Base-by-base conservation (phyloP, 2,329 filamentous ascomycete genomes). In the Nemania bipapillata region DNA sequence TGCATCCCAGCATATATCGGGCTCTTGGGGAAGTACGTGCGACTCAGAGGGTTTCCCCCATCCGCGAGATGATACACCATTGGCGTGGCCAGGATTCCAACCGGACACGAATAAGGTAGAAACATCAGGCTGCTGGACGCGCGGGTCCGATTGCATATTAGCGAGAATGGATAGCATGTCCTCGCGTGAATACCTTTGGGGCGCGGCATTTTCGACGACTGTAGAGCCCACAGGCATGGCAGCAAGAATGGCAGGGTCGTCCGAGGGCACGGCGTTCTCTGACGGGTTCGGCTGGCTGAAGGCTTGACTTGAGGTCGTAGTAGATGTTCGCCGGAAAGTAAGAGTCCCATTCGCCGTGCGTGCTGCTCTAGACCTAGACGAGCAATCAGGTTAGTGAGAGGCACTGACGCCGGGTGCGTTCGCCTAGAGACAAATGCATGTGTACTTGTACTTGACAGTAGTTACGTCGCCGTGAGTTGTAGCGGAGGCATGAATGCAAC, bases 1-100 rank as follows among this genome's bases (percentile, higher is more conserved):
- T 66, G 87, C 82, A 77, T 97, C 92, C 96, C 95, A 99, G 80
- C 94, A 98, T 49, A 95, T 88, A 70, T 96, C 93, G n/a, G 94
- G 92, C 52, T 95, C 94, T 76, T 92, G 89, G 66, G 90, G 90
- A 70, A 86, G 84, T 71, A 91, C 89, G 78, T 93, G 91, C 67
- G 86, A 87, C 72, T 97, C 94, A 66, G 88, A 87, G 73, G 85
- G 86, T 79, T 94, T 93, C 59, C 92, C 92, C 93, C 93, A 97
- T 62, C 88, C 87, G 79, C 89, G 81, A 80, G 87, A 74, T 73
- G 83, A 76, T 80, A 85, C 76, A 78, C 90, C 89, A 74, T 93
- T 94, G 47, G 89, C 82, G 58, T 89, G 86, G 66, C 89, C 87
- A 30, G 94, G 92, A 78, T 93, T 90, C 94, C 94, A 97, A 69